Conservation (phyloP, 306 rosid genomes). For the Quercus gilva region DNA sequence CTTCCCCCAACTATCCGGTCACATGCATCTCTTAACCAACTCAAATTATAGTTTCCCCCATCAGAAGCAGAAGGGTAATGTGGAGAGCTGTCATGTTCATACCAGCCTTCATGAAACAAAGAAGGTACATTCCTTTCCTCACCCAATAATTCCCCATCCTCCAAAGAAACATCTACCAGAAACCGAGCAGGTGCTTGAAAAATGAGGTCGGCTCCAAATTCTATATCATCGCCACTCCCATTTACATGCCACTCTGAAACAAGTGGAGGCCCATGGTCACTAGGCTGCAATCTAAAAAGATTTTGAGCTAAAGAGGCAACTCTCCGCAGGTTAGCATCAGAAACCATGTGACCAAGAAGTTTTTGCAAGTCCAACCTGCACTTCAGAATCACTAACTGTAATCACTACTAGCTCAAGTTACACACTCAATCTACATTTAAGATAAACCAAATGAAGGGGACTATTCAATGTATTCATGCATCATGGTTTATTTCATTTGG, state of each 20-base stretch:
- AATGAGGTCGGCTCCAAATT: conserved; percentile 83
- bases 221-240: conserved; percentile 37
- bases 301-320: conserved; percentile 62
- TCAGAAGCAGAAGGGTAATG: conserved; percentile 28
- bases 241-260: conserved; percentile 28
- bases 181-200: conserved; percentile 82
- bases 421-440: conserved; percentile 12
- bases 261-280: conserved; percentile 29
- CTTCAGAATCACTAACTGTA: conserved; percentile 17
- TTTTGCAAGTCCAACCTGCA: conserved; percentile 74
- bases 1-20: conserved; percentile 51
- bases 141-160: conserved; percentile 58
- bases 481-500: conserved; percentile 9
- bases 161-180: conserved; percentile 71
- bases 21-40: conserved; percentile 82
- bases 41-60: conserved; percentile 43
- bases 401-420: background rate
- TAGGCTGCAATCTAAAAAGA: conserved; percentile 61
- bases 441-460: background rate
- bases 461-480: conserved; percentile 18
- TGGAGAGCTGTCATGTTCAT: conserved; percentile 16
- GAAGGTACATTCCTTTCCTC: conserved; percentile 42
- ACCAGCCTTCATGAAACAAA: conserved; percentile 42
- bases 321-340: conserved; percentile 59
- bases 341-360: conserved; percentile 55